Percentiles rank a stretch among this genome's conserved stretches.
Conservation (phyloP, 1,284 basidiomycete species). For the Vanrija humicola region DNA sequence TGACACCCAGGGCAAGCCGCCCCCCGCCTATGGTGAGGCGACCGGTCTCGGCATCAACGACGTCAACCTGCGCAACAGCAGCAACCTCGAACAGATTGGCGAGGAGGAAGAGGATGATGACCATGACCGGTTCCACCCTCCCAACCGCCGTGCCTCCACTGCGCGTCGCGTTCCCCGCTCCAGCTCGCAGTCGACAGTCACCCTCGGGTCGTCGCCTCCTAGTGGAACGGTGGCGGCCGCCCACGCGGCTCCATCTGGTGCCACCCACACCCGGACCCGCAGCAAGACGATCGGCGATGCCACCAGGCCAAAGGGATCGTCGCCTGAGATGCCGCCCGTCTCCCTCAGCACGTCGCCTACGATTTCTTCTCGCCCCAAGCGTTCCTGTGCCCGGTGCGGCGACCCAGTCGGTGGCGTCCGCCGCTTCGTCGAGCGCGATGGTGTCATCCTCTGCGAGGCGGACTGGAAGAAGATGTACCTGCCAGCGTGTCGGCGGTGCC, state of each 20-base stretch:
- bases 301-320: no score
- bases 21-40: constrained; percentile 2
- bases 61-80: constrained; percentile 1
- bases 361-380: constrained; percentile 1
- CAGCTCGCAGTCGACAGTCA: constrained; percentile 14
- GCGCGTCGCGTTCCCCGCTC: constrained; percentile 6
- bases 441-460: constrained; percentile 68
- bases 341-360: background rate
- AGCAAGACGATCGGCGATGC: no score
- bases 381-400: constrained; percentile 62
- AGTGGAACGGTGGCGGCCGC: background rate
- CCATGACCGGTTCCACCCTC: constrained; percentile 19
- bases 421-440: constrained; percentile 67
- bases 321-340: no score
- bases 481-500: constrained; percentile 77
- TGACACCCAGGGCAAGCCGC: background rate
- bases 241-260: background rate
- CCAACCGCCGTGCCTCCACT: background rate
- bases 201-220: background rate
- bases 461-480: constrained; percentile 94
- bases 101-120: constrained; percentile 34
- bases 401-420: constrained; percentile 64
- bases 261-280: no score
- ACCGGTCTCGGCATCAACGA: constrained; percentile 6
- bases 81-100: constrained; percentile 34